phyloP scores from a whole-genome alignment of 371 early-diverging fungal species.

The Mortierella sp. region DNA sequence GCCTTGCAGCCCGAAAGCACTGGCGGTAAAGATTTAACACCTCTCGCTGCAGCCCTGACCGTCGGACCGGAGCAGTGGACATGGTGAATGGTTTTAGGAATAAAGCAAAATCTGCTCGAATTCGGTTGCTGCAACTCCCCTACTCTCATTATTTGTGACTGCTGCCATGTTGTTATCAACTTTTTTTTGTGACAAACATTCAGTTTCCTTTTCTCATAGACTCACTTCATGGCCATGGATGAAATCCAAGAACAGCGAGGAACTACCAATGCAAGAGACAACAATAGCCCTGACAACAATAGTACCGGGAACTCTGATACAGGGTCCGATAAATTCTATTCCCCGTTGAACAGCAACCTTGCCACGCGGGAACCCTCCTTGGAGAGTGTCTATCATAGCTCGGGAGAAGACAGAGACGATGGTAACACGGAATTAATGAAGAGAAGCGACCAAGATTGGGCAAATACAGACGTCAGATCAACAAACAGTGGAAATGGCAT shows the following conservation, averaged over 20 bases:
- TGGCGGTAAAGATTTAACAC: conserved; percentile 69
- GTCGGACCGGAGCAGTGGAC: conserved; percentile 57
- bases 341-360: background rate
- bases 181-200: background rate
- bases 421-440: background rate
- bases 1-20: conserved; percentile 69
- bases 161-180: background rate
- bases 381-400: background rate
- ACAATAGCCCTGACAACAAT: background rate
- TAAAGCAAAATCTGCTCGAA: background rate
- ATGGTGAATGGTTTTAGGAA: conserved; percentile 10
- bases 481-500: too few species aligned
- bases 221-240: background rate
- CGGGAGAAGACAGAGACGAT: background rate
- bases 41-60: conserved; percentile 73
- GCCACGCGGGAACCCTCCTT: background rate
- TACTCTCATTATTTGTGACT: too few species aligned
- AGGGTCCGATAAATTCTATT: background rate
- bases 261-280: background rate
- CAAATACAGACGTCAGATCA: too few species aligned
- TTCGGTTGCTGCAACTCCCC: too few species aligned
- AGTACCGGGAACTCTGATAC: background rate
- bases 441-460: too few species aligned
- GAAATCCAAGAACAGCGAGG: background rate
- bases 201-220: background rate